A percentile compares a stretch with the other conserved stretches of the same genome.
These are phyloP conservation scores for Diaporthe ilicicola DNA, from an alignment of 2,329 filamentous ascomycete genomes.

Conservation along the genomic window DNA sequence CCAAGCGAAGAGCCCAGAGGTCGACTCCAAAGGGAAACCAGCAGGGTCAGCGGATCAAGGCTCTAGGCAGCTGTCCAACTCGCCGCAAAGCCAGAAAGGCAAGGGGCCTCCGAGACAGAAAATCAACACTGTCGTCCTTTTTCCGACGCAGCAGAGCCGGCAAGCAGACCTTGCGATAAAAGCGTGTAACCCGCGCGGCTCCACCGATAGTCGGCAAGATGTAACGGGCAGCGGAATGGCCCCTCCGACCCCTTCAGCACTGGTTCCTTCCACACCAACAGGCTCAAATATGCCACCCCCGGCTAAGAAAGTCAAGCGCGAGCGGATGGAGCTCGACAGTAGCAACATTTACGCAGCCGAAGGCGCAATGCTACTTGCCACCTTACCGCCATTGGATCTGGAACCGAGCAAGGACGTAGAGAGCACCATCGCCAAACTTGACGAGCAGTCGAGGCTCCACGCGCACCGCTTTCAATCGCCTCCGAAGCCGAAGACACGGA, in stretches of 20 bases:
- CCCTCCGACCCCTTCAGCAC: constrained; percentile 72
- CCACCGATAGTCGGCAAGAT: constrained; percentile 44
- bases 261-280: constrained; percentile 69
- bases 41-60: constrained; percentile 63
- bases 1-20: constrained; percentile 38
- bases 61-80: constrained; percentile 62
- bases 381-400: constrained; percentile 78
- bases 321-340: constrained; percentile 79
- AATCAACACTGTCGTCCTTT: constrained; percentile 81
- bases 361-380: constrained; percentile 76
- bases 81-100: constrained; percentile 56
- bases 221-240: constrained; percentile 55
- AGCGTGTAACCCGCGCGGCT: constrained; percentile 71
- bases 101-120: constrained; percentile 65
- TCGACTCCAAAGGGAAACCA: constrained; percentile 50
- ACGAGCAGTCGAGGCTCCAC: constrained; percentile 56
- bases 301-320: constrained; percentile 72
- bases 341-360: constrained; percentile 79
- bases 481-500: constrained; percentile 86
- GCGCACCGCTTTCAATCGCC: constrained; percentile 79
- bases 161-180: constrained; percentile 81
- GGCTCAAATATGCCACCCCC: constrained; percentile 66
- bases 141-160: constrained; percentile 80
- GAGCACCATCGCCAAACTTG: constrained; percentile 76
- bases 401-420: constrained; percentile 76